phyloP scores from a whole-genome alignment of 75 land plant genomes.

The Sequoiadendron giganteum region DNA sequence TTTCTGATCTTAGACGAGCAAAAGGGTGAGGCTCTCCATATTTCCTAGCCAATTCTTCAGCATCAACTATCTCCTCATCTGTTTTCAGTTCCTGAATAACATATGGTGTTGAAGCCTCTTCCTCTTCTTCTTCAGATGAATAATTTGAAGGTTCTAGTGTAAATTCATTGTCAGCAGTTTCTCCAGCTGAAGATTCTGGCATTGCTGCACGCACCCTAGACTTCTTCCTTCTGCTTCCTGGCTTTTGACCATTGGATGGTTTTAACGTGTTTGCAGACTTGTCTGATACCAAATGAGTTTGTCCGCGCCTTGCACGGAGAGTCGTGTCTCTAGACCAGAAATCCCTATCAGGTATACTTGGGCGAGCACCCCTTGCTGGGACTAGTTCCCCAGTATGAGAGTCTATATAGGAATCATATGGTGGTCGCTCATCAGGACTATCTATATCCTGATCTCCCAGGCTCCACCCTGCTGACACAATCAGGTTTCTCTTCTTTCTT shows the following conservation, averaged over 20 bases:
- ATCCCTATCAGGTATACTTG: conserved; percentile 66
- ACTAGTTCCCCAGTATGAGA: conserved; percentile 77
- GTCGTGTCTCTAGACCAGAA: conserved; percentile 85
- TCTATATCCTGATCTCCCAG: not conserved
- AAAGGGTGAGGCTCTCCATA: conserved; percentile 57
- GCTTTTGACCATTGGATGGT: conserved; percentile 57
- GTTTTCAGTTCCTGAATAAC: conserved; percentile 45
- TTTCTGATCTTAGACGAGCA: conserved; percentile 30
- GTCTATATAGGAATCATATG: conserved; percentile 66
- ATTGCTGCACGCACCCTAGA: conserved; percentile 26
- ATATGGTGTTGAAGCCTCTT: conserved; percentile 40
- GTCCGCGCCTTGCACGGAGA: conserved; percentile 54
- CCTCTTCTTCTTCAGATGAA: conserved; percentile 44
- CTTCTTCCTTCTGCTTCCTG: conserved; percentile 71
- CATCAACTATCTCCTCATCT: conserved; percentile 33
- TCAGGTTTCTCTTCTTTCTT: not conserved
- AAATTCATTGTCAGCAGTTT: conserved; percentile 4
- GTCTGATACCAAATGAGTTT: conserved; percentile 60
- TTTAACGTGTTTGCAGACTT: conserved; percentile 19
- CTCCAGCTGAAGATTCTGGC: conserved; percentile 28
- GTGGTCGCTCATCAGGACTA: conserved; percentile 43
- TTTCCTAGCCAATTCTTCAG: conserved; percentile 49
- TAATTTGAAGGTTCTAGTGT: conserved; percentile 27
- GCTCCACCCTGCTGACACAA: conserved; percentile 10
- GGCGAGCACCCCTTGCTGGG: conserved; percentile 75